phyloP scores from a whole-genome alignment of 306 rosid species.

The Boehmeria nivea region DNA sequence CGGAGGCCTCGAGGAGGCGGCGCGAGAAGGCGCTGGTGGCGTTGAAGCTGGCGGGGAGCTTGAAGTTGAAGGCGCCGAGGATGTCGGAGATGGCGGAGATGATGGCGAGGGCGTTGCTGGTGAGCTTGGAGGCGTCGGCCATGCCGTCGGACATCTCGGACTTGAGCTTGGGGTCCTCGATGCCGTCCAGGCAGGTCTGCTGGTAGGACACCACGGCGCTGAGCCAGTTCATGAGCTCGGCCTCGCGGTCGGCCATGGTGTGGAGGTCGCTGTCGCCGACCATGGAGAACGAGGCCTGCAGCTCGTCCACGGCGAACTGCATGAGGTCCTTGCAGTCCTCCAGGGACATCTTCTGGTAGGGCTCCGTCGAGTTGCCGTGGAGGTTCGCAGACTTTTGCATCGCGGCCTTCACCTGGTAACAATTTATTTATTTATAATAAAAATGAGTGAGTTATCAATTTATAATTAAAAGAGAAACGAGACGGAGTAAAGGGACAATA shows the following conservation, averaged over 20 bases:
- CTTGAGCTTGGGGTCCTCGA: conserved; percentile 9
- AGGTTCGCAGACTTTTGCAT: conserved; percentile 7
- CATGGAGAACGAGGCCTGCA: conserved; percentile 13
- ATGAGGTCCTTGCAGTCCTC: conserved; percentile 28
- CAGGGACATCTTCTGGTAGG: conserved; percentile 16
- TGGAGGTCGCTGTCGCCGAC: conserved; percentile 13
- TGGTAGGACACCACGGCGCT: conserved; percentile 20
- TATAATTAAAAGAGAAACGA: too few species aligned
- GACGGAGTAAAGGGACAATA: too few species aligned
- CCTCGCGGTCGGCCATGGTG: conserved; percentile 2
- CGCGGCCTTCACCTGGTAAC: not conserved
- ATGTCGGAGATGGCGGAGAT: conserved; percentile 15
- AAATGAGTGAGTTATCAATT: too few species aligned
- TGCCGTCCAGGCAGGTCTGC: conserved; percentile 21
- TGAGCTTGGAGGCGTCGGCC: conserved; percentile 15
- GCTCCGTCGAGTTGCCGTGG: not conserved
- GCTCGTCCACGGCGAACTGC: conserved; percentile 13
- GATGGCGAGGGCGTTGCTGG: conserved; percentile 28
- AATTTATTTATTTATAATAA: too few species aligned
- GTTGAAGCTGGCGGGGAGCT: conserved; percentile 8
- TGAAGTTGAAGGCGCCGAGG: not conserved
- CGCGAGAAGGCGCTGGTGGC: not conserved
- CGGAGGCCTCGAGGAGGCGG: not conserved
- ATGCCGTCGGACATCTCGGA: conserved; percentile 11
- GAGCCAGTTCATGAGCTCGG: conserved; percentile 26